Conservation (phyloP, 2,329 filamentous ascomycete genomes). For the Fusarium euwallaceae region DNA sequence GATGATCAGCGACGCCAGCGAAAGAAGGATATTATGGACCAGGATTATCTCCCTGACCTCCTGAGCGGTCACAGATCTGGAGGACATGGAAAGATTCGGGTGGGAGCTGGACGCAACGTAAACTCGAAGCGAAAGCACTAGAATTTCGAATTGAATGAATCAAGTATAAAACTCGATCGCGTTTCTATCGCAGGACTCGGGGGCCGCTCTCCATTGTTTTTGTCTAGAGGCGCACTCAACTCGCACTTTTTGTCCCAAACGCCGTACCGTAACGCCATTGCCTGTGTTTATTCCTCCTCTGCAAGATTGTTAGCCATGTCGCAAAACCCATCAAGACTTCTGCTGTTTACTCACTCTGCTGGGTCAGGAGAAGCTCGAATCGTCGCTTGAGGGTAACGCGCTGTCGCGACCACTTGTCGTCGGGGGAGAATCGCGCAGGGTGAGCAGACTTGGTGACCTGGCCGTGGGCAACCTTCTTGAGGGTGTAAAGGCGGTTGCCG, state of each 20-base stretch:
- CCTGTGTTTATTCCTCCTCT: slow-evolving; percentile 42
- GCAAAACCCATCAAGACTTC: too few species aligned
- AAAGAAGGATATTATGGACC: slow-evolving; percentile 90
- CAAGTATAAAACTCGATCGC: slow-evolving; percentile 3
- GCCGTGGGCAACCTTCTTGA: slow-evolving; percentile 88
- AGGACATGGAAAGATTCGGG: slow-evolving; percentile 75
- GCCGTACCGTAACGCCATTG: slow-evolving; percentile 40
- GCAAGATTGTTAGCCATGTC: slow-evolving; percentile 12
- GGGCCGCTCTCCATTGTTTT: not conserved
- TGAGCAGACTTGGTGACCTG: slow-evolving; percentile 96
- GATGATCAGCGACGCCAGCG: slow-evolving; percentile 75
- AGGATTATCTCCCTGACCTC: slow-evolving; percentile 90
- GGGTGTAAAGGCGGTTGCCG: slow-evolving; percentile 93
- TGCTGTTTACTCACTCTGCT: slow-evolving; percentile 67
- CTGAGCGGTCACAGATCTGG: slow-evolving; percentile 81
- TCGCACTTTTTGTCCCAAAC: slow-evolving; percentile 29
- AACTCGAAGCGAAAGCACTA: slow-evolving; percentile 79
- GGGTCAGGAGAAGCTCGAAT: slow-evolving; percentile 88
- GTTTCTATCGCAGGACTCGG: not conserved
- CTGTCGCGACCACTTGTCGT: slow-evolving; percentile 99
- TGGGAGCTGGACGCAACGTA: slow-evolving; percentile 88
- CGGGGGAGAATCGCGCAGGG: slow-evolving; percentile 95
- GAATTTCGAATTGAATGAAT: slow-evolving; percentile 29
- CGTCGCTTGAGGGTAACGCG: slow-evolving; percentile 95
- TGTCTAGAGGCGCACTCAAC: slow-evolving; percentile 3